Evolutionary conservation across 768 basidiomycete species (phyloP), one percentile per base, ranked within the genome.

Genomic region (Pilatotrama ljubarskyi): DNA sequence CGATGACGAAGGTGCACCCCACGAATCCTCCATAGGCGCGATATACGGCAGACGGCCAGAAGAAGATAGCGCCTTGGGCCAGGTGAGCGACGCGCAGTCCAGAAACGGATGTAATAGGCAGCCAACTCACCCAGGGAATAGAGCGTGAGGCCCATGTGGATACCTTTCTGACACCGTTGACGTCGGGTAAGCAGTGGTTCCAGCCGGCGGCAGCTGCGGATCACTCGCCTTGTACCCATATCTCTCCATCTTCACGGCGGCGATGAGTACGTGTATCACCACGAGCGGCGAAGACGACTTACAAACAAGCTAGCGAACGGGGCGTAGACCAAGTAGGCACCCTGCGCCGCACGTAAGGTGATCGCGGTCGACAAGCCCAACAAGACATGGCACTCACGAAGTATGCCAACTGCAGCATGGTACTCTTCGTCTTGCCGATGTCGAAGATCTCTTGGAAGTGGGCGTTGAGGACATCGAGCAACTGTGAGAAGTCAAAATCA

Each of bases 21-120:
- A 91, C 86, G 68, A 91, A 90, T 20, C 88, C 88, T 29, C 83
- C 84, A 58, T 87, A 91, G 65, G 80, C 84, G 53, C 76, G 75
- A 68, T 79, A 90, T 65, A 80, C 83, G 37, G 88, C 87, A 41
- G 85, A 86, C 17, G 88, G 87, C 89, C 88, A 90, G 77, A 90
- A 91, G 72, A 89, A 85, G 62, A 91, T 78, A 22, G 88, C 89
- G 49, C 90, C 88, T 57, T 75, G 72, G 41, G 18, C 11, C 29
- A 37, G 35, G 47, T 58, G 44, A 53, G 37, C 44, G 43, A 47
- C 42, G 38, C 22, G 51, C 17, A 69, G 63, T 52, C 17, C 64
- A 67, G 64, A 67, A 59, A 64, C 67, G 65, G 62, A 69, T 63
- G 26, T 63, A n/a, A 26, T 51, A 53, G 64, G 59, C 36, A 36